Evolutionary conservation across 1,284 basidiomycete species (phyloP).

Genomic region (Puccinia polysora): DNA sequence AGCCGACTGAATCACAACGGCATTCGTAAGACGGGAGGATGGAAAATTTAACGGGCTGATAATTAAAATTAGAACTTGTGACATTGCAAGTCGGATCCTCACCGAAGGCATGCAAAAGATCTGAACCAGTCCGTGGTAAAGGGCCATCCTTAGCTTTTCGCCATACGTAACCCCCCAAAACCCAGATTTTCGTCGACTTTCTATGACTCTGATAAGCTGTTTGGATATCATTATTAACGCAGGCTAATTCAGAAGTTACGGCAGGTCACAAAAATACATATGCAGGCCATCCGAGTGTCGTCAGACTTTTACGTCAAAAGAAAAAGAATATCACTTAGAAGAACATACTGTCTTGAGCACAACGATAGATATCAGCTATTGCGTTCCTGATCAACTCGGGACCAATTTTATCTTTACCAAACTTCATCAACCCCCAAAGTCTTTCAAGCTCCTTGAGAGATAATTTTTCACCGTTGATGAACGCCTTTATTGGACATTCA

Average conservation of each 20-base stretch:
- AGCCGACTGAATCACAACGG: conserved; percentile 22
- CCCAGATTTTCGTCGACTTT: conserved; percentile 30
- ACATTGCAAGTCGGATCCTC: no score
- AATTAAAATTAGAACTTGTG: background rate
- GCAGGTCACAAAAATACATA: no score
- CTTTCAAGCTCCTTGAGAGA: conserved; percentile 39
- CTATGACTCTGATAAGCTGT: background rate
- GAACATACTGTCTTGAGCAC: conserved; percentile 6
- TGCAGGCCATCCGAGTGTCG: conserved; percentile 18
- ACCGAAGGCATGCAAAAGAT: conserved; percentile 36
- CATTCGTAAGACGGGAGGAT: background rate
- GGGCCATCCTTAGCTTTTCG: conserved; percentile 27
- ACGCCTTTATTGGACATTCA: conserved; percentile 31
- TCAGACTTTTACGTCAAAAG: background rate
- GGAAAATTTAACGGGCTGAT: background rate
- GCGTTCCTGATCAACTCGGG: conserved; percentile 40
- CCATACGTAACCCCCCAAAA: conserved; percentile 39
- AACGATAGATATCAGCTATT: conserved; percentile 31
- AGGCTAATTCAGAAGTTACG: conserved; percentile 1
- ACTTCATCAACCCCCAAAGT: conserved; percentile 27
- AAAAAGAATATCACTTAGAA: background rate
- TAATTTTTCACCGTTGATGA: conserved; percentile 15
- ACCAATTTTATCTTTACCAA: conserved; percentile 31
- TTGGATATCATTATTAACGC: background rate
- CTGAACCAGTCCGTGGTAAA: conserved; percentile 26